These are phyloP conservation scores for Exophiala viscosa DNA, from an alignment of 2,329 filamentous ascomycete genomes.

Conservation along the genomic window DNA sequence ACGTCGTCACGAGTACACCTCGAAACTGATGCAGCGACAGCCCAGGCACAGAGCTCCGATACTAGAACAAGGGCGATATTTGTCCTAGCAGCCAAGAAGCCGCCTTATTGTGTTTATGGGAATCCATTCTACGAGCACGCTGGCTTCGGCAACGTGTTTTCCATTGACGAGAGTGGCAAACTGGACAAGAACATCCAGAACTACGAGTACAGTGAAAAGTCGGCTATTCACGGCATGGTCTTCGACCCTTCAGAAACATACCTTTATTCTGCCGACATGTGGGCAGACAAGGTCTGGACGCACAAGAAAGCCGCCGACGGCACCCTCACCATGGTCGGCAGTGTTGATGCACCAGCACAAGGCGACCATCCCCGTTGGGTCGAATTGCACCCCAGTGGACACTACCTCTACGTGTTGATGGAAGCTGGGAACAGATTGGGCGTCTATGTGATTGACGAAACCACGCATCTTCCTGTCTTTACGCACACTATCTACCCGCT, in stretches of 20 bases:
- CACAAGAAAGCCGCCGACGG: conserved; percentile 67
- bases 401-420: conserved; percentile 82
- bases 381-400: conserved; percentile 72
- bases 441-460: conserved; percentile 74
- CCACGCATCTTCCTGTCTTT: conserved; percentile 71
- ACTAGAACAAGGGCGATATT: conserved; percentile 89
- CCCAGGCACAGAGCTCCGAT: conserved; percentile 58
- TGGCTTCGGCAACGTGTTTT: conserved; percentile 69
- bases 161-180: conserved; percentile 41
- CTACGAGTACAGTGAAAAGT: conserved; percentile 43
- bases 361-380: conserved; percentile 85
- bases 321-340: conserved; percentile 65
- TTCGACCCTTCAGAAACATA: conserved; percentile 44
- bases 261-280: conserved; percentile 49
- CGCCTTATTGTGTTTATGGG: conserved; percentile 79
- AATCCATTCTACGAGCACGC: conserved; percentile 88
- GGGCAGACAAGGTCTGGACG: conserved; percentile 64
- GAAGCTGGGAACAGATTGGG: conserved; percentile 81
- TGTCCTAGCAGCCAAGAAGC: conserved; percentile 70
- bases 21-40: conserved; percentile 8
- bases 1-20: conserved; percentile 4
- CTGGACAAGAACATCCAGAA: conserved; percentile 43
- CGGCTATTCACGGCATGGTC: conserved; percentile 49
- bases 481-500: conserved; percentile 73
- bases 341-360: conserved; percentile 65